phyloP scores from a whole-genome alignment of 306 rosid species.

The Luffa aegyptiaca region DNA sequence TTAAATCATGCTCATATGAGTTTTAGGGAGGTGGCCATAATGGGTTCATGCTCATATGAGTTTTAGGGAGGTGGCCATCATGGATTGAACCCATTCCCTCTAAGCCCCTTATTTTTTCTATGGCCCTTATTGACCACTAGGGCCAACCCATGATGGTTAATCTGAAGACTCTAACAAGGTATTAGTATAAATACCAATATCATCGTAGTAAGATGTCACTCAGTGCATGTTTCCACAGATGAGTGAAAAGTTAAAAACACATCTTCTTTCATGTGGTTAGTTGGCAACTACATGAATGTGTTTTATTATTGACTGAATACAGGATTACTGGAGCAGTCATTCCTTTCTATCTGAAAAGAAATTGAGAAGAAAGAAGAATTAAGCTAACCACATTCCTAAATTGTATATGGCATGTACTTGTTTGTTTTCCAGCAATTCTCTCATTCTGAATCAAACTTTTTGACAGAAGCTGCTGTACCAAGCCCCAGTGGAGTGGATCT shows the following conservation, averaged over 20 bases:
- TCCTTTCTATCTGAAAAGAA: not conserved
- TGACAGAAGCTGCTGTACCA: constrained; percentile 59
- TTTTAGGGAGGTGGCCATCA: not conserved
- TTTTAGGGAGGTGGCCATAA: not conserved
- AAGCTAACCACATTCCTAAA: not conserved
- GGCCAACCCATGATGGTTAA: not conserved
- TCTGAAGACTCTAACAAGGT: not conserved
- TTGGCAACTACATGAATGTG: not conserved
- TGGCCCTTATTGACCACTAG: too few species aligned
- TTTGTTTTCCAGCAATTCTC: not conserved
- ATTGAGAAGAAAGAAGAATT: not conserved
- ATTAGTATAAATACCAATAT: not conserved
- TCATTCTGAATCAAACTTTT: constrained; percentile 20
- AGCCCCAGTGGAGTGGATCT: constrained; percentile 68
- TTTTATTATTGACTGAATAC: not conserved
- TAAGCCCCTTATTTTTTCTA: too few species aligned
- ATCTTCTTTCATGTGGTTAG: not conserved
- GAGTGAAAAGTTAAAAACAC: not conserved
- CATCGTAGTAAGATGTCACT: not conserved
- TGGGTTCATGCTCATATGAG: not conserved
- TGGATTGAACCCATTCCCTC: too few species aligned
- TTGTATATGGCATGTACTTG: not conserved
- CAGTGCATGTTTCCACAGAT: not conserved
- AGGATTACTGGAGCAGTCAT: not conserved
- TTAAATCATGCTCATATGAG: not conserved